phyloP scores from a whole-genome alignment of 2,329 filamentous ascomycete genomes.

The Stachybotrys chlorohalonatus region DNA sequence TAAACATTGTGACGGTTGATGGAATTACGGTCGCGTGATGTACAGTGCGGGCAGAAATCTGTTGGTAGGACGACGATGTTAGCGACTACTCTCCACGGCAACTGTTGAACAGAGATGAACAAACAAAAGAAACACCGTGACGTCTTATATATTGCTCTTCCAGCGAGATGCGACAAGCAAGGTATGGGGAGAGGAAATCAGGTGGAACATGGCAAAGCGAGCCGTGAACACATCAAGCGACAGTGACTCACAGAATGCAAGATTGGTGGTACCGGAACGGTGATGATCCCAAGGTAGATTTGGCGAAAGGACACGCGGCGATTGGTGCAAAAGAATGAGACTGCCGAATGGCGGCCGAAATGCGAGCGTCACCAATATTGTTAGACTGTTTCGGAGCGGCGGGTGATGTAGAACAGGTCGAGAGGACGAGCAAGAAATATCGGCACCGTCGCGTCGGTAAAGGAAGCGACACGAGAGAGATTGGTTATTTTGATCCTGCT shows the following conservation, averaged over 20 bases:
- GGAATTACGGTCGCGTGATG: background rate
- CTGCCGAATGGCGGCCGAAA: conserved; percentile 21
- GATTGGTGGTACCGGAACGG: conserved; percentile 9
- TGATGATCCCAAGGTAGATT: conserved; percentile 7
- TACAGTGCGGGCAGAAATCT: background rate
- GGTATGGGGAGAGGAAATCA: background rate
- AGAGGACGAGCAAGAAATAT: conserved; percentile 19
- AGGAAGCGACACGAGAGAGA: conserved; percentile 11
- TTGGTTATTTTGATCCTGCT: background rate
- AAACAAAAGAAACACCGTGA: background rate
- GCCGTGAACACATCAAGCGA: conserved; percentile 14
- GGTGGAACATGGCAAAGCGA: conserved; percentile 4
- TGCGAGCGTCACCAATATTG: conserved; percentile 26
- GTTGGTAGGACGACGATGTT: background rate
- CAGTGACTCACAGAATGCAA: conserved; percentile 22
- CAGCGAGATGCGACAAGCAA: background rate
- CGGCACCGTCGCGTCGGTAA: conserved; percentile 22
- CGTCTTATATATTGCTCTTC: background rate
- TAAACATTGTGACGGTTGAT: background rate
- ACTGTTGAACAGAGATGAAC: background rate
- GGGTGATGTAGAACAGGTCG: conserved; percentile 15
- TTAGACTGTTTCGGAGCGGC: conserved; percentile 20
- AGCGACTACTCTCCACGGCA: background rate
- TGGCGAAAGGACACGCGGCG: conserved; percentile 5
- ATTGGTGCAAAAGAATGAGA: conserved; percentile 7